A percentile compares a stretch with the other conserved stretches of the same genome.
phyloP scores from a whole-genome alignment of 495 filamentous ascomycete genomes.

The Trichoderma parareesei region DNA sequence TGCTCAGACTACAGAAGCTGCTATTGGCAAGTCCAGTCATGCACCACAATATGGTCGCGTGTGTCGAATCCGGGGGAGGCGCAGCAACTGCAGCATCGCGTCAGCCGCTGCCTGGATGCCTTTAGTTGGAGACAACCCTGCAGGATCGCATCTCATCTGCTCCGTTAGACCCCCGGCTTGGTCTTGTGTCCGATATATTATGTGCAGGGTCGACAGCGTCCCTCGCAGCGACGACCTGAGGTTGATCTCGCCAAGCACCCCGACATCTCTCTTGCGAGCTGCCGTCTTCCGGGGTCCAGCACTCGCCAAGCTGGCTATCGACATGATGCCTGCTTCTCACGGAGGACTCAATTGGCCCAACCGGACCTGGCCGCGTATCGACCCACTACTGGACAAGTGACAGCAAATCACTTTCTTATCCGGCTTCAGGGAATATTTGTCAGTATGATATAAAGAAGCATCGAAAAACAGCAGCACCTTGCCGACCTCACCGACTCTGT shows the following conservation, averaged over 20 bases:
- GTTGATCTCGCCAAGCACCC: not conserved
- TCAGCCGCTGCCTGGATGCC: not conserved
- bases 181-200: not conserved
- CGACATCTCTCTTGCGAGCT: not conserved
- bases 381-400: not conserved
- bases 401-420: constrained; percentile 1
- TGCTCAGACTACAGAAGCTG: not conserved
- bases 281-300: not conserved
- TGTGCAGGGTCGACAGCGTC: not conserved
- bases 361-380: not conserved
- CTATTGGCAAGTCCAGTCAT: not conserved
- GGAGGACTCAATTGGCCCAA: not conserved
- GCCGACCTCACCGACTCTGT: not conserved
- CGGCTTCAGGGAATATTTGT: not conserved
- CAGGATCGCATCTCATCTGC: not conserved
- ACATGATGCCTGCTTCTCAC: not conserved
- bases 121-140: not conserved
- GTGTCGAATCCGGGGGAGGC: not conserved
- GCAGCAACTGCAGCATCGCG: not conserved
- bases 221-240: not conserved
- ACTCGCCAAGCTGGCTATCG: not conserved
- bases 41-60: not conserved
- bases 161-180: not conserved
- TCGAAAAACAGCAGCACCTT: not conserved
- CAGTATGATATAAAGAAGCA: constrained; percentile 1